phyloP scores from a whole-genome alignment of 2,329 filamentous ascomycete genomes.

The Phialocephala subalpina region DNA sequence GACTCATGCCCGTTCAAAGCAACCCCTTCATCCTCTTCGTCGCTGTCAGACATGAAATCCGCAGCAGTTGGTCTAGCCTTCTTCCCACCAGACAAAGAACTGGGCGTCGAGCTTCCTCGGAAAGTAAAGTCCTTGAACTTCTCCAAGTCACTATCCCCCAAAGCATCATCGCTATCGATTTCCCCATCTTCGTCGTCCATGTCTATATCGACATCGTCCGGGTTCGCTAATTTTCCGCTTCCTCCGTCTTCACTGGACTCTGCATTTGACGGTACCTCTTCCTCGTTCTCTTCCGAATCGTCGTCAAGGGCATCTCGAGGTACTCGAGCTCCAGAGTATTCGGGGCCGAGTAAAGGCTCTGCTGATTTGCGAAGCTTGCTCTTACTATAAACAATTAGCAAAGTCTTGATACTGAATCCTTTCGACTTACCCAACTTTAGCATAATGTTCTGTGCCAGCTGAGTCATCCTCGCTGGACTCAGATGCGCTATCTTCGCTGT shows the following conservation, averaged over 20 bases:
- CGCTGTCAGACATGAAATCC: slow-evolving; percentile 61
- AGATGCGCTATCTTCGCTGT: slow-evolving; percentile 51
- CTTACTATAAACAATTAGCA: slow-evolving; percentile 60
- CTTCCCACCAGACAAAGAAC: slow-evolving; percentile 42
- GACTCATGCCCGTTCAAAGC: slow-evolving; percentile 40
- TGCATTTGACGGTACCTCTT: slow-evolving; percentile 58
- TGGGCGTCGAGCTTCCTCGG: slow-evolving; percentile 63
- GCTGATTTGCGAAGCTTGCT: slow-evolving; percentile 83
- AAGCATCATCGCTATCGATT: slow-evolving; percentile 72
- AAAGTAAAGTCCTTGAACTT: slow-evolving; percentile 78
- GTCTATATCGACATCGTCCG: slow-evolving; percentile 61
- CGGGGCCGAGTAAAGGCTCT: slow-evolving; percentile 72
- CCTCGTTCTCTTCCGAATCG: slow-evolving; percentile 61
- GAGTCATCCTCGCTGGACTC: slow-evolving; percentile 59
- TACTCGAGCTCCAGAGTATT: slow-evolving; percentile 81
- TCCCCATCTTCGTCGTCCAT: slow-evolving; percentile 64
- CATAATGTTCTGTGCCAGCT: slow-evolving; percentile 86
- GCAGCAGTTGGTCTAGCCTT: slow-evolving; percentile 57
- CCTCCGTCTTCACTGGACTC: slow-evolving; percentile 49
- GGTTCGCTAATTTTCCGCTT: slow-evolving; percentile 53
- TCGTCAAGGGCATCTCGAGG: slow-evolving; percentile 71
- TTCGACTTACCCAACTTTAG: slow-evolving; percentile 68
- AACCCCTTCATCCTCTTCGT: slow-evolving; percentile 40
- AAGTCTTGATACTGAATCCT: neutral
- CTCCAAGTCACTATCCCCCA: slow-evolving; percentile 86